Percentiles rank a stretch among this genome's conserved stretches.
Conservation (phyloP, 805 yeast species). For the Nakazawaea wyomingensis region DNA sequence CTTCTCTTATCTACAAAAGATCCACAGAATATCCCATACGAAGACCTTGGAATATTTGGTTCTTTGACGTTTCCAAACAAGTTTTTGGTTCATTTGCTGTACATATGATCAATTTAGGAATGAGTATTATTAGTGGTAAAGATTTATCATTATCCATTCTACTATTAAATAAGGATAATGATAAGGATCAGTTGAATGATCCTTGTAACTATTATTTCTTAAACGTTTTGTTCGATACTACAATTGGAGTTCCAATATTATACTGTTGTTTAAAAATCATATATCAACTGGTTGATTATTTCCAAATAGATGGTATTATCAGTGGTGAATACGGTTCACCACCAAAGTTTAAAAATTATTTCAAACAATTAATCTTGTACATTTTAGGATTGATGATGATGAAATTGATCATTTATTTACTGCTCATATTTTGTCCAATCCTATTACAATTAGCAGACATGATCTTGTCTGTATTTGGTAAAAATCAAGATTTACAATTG, state of each 20-base stretch:
- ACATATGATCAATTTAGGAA: conserved; percentile 69
- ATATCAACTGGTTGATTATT: conserved; percentile 38
- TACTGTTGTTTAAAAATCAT: conserved; percentile 52
- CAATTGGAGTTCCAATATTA: conserved; percentile 83
- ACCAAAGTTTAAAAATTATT: conserved; percentile 56
- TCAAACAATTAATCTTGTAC: conserved; percentile 69
- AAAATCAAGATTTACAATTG: conserved; percentile 70
- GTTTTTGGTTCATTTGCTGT: conserved; percentile 81
- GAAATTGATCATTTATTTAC: conserved; percentile 52
- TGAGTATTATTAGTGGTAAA: conserved; percentile 54
- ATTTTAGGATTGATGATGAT: conserved; percentile 52
- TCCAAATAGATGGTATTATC: conserved; percentile 42
- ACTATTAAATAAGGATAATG: conserved; percentile 10
- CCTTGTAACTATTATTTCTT: conserved; percentile 96
- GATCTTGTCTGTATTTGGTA: conserved; percentile 78
- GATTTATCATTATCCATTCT: conserved; percentile 14
- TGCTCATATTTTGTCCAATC: conserved; percentile 58
- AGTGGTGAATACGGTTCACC: conserved; percentile 64
- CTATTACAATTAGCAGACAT: conserved; percentile 68
- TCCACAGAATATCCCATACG: conserved; percentile 71
- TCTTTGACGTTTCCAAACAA: conserved; percentile 86
- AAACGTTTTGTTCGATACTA: conserved; percentile 84
- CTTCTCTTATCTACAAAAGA: conserved; percentile 71
- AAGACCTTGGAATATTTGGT: conserved; percentile 86
- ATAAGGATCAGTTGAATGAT: conserved; percentile 39